Evolutionary conservation across 2,329 filamentous ascomycete species (phyloP).

Genomic region (Colletotrichum navitas): DNA sequence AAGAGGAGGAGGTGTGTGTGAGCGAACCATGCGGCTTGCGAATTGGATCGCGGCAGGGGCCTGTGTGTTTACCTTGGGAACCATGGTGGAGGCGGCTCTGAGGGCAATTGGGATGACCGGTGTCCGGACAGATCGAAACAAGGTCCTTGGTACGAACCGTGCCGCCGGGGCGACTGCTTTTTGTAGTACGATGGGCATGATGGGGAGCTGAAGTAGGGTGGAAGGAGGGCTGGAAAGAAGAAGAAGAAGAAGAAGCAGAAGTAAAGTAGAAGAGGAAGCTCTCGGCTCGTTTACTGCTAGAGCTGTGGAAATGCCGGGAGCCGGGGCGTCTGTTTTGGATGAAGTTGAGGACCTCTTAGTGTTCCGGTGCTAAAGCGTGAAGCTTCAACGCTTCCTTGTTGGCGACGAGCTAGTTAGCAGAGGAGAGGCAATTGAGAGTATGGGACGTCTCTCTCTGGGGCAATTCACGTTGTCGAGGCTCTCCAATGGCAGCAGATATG

Average conservation of each 20-base stretch:
- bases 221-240: too few relatives aligned
- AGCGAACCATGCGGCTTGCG: not conserved
- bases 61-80: constrained; percentile 55
- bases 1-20: constrained; percentile 18
- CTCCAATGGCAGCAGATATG: constrained; percentile 8
- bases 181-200: constrained; percentile 38
- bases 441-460: not conserved
- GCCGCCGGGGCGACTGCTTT: constrained; percentile 39
- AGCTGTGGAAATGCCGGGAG: constrained; percentile 27
- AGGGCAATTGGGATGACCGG: constrained; percentile 38
- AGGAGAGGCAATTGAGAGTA: not conserved
- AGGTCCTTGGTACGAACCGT: constrained; percentile 31
- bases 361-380: not conserved
- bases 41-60: not conserved
- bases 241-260: not conserved
- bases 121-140: constrained; percentile 24
- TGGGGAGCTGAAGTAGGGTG: constrained; percentile 16
- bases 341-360: not conserved
- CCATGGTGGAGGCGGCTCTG: constrained; percentile 62
- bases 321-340: constrained; percentile 6
- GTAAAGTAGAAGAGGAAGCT: constrained; percentile 16
- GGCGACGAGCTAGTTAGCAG: not conserved
- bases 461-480: not conserved
- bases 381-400: constrained; percentile 5
- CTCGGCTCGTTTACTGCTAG: constrained; percentile 5